A percentile compares a stretch with the other conserved stretches of the same genome.
Conservation (phyloP, 805 yeast genomes). For the Wickerhamiella australiensis region DNA sequence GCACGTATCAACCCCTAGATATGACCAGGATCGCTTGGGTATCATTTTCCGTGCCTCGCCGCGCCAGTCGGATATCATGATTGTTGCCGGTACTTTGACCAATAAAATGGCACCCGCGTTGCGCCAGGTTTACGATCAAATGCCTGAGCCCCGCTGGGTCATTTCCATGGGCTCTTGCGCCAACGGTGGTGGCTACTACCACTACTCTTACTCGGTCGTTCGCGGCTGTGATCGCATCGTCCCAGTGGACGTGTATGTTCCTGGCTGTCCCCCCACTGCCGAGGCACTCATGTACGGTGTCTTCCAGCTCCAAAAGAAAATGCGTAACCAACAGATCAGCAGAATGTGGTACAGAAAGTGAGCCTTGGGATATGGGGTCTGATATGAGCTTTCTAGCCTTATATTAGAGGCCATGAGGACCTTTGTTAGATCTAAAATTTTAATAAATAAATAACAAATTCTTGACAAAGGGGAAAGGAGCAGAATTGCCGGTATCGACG, state of each 20-base stretch:
- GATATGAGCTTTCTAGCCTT: background rate
- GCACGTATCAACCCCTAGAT: slow-evolving; percentile 85
- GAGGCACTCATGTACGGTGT: slow-evolving; percentile 88
- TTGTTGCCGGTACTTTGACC: slow-evolving; percentile 84
- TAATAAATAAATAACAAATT: background rate
- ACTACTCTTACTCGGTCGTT: slow-evolving; percentile 77
- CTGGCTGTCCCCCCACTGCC: slow-evolving; percentile 87
- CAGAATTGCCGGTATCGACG: too few species aligned
- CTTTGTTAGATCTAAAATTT: too few species aligned
- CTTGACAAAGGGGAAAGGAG: too few species aligned
- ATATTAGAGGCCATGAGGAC: too few species aligned
- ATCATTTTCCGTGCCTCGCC: slow-evolving; percentile 90
- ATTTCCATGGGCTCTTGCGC: slow-evolving; percentile 92
- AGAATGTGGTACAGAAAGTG: slow-evolving; percentile 72
- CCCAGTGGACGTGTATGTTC: slow-evolving; percentile 83
- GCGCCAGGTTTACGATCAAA: slow-evolving; percentile 86
- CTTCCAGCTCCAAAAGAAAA: slow-evolving; percentile 79
- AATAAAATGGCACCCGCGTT: slow-evolving; percentile 90
- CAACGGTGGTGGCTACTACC: slow-evolving; percentile 88
- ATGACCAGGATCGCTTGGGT: slow-evolving; percentile 85
- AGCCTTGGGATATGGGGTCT: too few species aligned
- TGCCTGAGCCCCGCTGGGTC: slow-evolving; percentile 93
- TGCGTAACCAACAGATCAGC: slow-evolving; percentile 68
- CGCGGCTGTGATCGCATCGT: slow-evolving; percentile 82
- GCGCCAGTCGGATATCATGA: slow-evolving; percentile 83